Evolutionary conservation across 2,329 filamentous ascomycete species (phyloP).

Genomic region (Orbilia oligospora): DNA sequence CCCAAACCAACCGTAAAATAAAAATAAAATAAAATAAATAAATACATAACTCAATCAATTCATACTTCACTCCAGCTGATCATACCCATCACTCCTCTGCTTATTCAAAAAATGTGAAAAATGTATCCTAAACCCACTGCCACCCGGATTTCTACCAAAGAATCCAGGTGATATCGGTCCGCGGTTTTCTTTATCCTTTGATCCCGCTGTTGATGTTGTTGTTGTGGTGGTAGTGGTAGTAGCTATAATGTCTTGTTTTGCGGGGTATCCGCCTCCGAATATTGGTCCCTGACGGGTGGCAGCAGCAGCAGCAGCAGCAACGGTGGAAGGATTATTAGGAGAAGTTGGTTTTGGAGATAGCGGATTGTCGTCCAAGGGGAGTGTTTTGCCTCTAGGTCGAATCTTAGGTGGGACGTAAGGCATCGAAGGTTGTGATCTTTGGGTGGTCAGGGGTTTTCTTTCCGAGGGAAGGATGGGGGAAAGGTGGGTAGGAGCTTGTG

Average conservation of each 20-base stretch:
- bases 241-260: constrained; percentile 25
- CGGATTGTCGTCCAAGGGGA: constrained; percentile 9
- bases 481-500: constrained; percentile 10
- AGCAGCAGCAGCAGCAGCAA: no score
- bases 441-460: constrained; percentile 37
- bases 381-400: constrained; percentile 47
- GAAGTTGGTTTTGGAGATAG: background rate
- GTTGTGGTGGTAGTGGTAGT: background rate
- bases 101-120: constrained; percentile 58
- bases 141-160: constrained; percentile 49
- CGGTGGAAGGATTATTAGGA: background rate
- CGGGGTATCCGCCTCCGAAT: constrained; percentile 56
- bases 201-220: no score
- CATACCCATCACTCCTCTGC: constrained; percentile 56
- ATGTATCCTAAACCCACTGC: constrained; percentile 53
- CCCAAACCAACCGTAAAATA: background rate
- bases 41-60: background rate
- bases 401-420: constrained; percentile 54
- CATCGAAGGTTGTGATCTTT: constrained; percentile 39
- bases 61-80: constrained; percentile 43
- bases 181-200: constrained; percentile 49
- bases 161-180: constrained; percentile 41
- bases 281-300: constrained; percentile 39
- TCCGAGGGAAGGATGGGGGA: constrained; percentile 25
- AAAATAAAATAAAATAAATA: no score